phyloP scores from a whole-genome alignment of 805 yeast species.

The Saccharomycopsis fibuligera region DNA sequence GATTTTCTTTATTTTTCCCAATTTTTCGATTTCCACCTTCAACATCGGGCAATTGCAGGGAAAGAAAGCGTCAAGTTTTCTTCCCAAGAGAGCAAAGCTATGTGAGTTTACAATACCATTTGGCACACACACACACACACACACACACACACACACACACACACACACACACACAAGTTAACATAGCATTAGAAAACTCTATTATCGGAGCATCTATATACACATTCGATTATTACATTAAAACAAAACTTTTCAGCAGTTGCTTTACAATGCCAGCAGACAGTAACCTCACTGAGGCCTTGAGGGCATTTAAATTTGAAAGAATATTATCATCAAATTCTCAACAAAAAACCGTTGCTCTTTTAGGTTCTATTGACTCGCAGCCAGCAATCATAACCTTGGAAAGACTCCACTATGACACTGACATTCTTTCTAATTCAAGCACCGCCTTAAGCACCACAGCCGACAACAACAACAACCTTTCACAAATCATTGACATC shows the following conservation, averaged over 20 bases:
- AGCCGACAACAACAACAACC: neutral
- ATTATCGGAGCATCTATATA: no score
- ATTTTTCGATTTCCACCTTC: no score
- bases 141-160: no score
- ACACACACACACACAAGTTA: no score
- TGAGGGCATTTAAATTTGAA: conserved; percentile 38
- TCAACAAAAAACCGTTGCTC: conserved; percentile 54
- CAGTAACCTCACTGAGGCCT: conserved; percentile 1
- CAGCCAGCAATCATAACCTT: conserved; percentile 62
- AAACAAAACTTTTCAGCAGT: no score
- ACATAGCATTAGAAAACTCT: no score
- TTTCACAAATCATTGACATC: conserved; percentile 2
- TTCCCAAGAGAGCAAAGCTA: no score
- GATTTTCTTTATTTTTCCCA: no score
- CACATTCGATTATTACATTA: no score
- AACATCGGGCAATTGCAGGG: neutral
- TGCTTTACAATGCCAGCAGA: no score
- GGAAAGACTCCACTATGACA: conserved; percentile 62
- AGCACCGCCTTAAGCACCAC: neutral
- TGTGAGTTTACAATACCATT: no score
- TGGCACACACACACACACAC: no score
- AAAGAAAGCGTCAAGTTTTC: neutral
- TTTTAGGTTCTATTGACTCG: conserved; percentile 61
- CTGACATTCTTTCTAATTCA: neutral
- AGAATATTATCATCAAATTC: conserved; percentile 54